Base-by-base conservation (phyloP, 2,329 filamentous ascomycete species). In the Rugonectria rugulosa region DNA sequence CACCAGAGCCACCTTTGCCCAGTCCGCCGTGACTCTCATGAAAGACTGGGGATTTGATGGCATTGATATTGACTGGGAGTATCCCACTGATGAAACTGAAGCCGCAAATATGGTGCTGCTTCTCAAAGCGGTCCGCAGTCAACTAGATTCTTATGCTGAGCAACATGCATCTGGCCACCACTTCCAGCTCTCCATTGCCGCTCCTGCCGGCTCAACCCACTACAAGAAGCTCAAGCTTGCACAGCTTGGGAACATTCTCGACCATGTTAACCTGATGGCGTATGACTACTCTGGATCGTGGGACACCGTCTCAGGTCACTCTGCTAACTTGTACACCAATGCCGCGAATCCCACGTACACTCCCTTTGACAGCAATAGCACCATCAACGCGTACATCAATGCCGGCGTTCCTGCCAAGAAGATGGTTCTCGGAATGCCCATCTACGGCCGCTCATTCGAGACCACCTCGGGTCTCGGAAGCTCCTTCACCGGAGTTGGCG, bases 201-300 rank as follows among this genome's bases (percentile, higher is more conserved):
- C 74, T 2, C 77, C 81, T 0, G 81, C 81, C 1, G 80, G 79
- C 0, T 74, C 80, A 0, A 54, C 60, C 0, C 76, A 84, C 63
- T 84, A 82, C 67, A 69, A 73, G 5, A 74, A 73, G 43, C 67
- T 86, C 40, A 72, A 80, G 42, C 72, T 86, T 17, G 59, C 60
- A 10, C 70, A 73, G 6, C 79, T 86, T 66, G 76, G 79, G 15
- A 37, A 69, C 4, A 71, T 79, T 5, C 68, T 86, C 11, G 84
- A 87, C 67, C 78, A 77, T 56, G 77, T 84, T 70, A 82, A 87
- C 68, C 72, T 89, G 6, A 92, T 92, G 88, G 84, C 86, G 1
- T 92, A 92, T 67, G 89, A 92, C 74, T 91, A 80, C 68, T 81
- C 88, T 2, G 90, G 89, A 4, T 82, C 81, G 8, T 95, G 88